Evolutionary conservation across 805 yeast genomes (phyloP).

Genomic region (Cyberlindnera sargentensis): DNA sequence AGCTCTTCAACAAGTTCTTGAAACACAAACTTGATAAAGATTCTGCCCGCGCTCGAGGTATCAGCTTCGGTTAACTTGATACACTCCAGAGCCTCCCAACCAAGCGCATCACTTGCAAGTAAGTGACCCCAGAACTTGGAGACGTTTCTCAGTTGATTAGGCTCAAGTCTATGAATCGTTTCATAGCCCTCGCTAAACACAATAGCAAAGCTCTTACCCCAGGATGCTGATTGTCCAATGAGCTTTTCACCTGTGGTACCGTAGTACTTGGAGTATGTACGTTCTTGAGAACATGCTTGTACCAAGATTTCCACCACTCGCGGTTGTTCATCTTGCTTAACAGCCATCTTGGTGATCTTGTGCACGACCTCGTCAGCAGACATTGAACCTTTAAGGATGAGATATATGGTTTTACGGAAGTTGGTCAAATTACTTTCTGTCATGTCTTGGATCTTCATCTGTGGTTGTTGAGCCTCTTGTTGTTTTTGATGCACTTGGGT

Average conservation of each 20-base stretch:
- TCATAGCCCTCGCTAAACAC: slow-evolving; percentile 52
- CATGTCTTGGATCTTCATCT: slow-evolving; percentile 39
- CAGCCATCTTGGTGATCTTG: slow-evolving; percentile 53
- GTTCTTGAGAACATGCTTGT: slow-evolving; percentile 79
- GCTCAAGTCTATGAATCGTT: slow-evolving; percentile 59
- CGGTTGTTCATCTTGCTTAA: slow-evolving; percentile 35
- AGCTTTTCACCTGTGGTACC: slow-evolving; percentile 71
- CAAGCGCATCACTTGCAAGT: slow-evolving; percentile 60
- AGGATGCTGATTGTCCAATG: slow-evolving; percentile 39
- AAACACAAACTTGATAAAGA: slow-evolving; percentile 73
- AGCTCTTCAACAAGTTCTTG: slow-evolving; percentile 73
- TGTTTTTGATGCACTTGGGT: slow-evolving; percentile 18
- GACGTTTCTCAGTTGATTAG: slow-evolving; percentile 66
- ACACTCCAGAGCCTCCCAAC: slow-evolving; percentile 51
- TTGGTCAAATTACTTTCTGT: slow-evolving; percentile 58
- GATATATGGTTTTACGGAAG: slow-evolving; percentile 69
- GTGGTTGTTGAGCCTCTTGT: slow-evolving; percentile 17
- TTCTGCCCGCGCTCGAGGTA: slow-evolving; percentile 74
- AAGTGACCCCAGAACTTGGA: slow-evolving; percentile 85
- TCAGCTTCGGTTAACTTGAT: slow-evolving; percentile 60
- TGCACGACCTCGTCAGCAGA: slow-evolving; percentile 92
- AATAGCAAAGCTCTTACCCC: slow-evolving; percentile 49
- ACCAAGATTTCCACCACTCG: slow-evolving; percentile 66
- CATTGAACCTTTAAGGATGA: slow-evolving; percentile 83
- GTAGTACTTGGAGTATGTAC: slow-evolving; percentile 78